Evolutionary conservation across 352 stramenopile species (phyloP), one percentile per base, ranked within the genome.

Genomic region (Phytophthora agathidicida): DNA sequence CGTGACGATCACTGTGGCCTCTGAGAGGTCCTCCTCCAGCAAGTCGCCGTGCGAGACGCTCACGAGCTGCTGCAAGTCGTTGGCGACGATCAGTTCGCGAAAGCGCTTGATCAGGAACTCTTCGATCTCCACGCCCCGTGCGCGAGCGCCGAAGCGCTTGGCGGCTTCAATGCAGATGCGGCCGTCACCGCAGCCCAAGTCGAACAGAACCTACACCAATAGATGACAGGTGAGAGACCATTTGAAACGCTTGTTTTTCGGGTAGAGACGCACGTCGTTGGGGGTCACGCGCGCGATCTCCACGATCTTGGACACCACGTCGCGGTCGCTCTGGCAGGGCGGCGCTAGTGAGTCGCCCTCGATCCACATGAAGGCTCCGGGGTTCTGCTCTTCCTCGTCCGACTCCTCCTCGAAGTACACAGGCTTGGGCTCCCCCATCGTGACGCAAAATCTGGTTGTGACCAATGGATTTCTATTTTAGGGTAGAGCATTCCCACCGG

Each of bases 151-250:
- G 44, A 71, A 76, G 37, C 59, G 60, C 36, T 67, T 65, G 10
- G 77, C 74, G 22, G 77, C 74, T 27, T 75, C 75, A 28, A 87
- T 79, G 44, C 77, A 87, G 49, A 87, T 87, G 9, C 77, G 71
- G 0, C 77, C 77, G 36, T 87, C 77, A 6, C 77, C 77, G 35
- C 77, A 87, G 48, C 77, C 77, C 65, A 87, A 71, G 39, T 87
- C 77, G 20, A 83, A 71, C 10, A 86, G 43, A 35, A 78, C 47
- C 76, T 86, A 19, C 17, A 44, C n/a, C n/a, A n/a, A n/a, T 30
- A 36, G 3, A 26, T 14, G 26, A 36, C 10, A 52, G n/a, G n/a
- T n/a, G n/a, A n/a, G n/a, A n/a, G n/a, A n/a, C n/a, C n/a, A n/a
- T n/a, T n/a, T n/a, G n/a, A n/a, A n/a, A n/a, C n/a, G n/a, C n/a